phyloP scores from a whole-genome alignment of 495 filamentous ascomycete genomes.

The Achaetomiella virescens region DNA sequence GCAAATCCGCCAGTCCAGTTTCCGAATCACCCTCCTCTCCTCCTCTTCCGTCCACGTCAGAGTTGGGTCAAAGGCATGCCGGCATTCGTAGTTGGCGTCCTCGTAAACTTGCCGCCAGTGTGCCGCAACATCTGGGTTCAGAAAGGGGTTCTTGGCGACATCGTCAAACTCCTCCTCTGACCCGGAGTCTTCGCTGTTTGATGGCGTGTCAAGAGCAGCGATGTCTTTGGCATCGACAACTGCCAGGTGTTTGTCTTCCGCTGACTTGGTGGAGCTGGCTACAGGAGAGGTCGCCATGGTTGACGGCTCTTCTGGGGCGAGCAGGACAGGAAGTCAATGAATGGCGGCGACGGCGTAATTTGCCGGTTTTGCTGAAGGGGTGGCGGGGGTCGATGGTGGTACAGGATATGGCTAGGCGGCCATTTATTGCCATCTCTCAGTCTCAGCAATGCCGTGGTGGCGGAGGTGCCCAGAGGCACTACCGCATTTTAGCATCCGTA shows the following conservation, averaged over 20 bases:
- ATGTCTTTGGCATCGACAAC: constrained; percentile 2
- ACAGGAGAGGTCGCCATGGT: background rate
- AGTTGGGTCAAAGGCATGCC: constrained; percentile 47
- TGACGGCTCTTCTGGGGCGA: background rate
- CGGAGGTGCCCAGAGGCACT: background rate
- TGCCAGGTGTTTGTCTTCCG: background rate
- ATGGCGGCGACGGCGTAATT: too few species aligned
- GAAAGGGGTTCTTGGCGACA: constrained; percentile 34
- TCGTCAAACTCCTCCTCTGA: constrained; percentile 6
- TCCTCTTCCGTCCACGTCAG: constrained; percentile 49
- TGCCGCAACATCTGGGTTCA: constrained; percentile 41
- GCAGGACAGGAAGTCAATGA: too few species aligned
- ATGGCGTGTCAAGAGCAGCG: background rate
- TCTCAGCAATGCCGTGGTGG: background rate
- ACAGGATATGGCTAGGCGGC: background rate
- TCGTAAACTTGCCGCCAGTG: constrained; percentile 44
- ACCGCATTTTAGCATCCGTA: background rate
- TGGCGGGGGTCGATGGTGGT: background rate
- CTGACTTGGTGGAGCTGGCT: background rate
- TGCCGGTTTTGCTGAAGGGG: too few species aligned
- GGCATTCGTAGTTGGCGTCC: constrained; percentile 44
- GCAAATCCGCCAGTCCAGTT: constrained; percentile 46
- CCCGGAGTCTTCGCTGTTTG: background rate
- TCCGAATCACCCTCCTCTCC: constrained; percentile 46
- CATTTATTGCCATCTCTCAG: too few species aligned